These are phyloP conservation scores for Tarenaya hassleriana DNA, from an alignment of 345 rosid species.

Conservation along the genomic window DNA sequence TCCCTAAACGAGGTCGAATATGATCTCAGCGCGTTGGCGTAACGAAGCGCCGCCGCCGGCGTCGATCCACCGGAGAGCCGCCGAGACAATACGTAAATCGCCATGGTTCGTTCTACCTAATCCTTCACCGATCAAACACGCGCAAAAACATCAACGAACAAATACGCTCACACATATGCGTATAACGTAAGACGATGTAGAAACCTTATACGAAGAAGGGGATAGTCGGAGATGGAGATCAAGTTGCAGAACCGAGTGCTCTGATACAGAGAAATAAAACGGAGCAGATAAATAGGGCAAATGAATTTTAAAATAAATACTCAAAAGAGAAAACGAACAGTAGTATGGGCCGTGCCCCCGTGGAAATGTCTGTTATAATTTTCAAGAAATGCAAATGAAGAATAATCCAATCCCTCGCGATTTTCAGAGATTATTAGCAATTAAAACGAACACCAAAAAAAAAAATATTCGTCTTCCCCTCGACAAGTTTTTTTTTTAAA, in stretches of 20 bases:
- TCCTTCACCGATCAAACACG: constrained; percentile 17
- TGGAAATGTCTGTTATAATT: neutral
- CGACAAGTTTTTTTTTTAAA: too few relatives aligned
- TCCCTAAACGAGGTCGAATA: constrained; percentile 67
- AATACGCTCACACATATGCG: neutral
- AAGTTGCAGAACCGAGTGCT: constrained; percentile 1
- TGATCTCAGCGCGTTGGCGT: constrained; percentile 43
- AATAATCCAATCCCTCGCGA: too few relatives aligned
- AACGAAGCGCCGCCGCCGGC: constrained; percentile 38
- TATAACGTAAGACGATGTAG: neutral
- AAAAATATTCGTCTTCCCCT: too few relatives aligned
- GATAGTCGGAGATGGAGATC: constrained; percentile 23
- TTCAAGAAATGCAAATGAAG: too few relatives aligned
- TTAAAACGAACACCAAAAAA: too few relatives aligned
- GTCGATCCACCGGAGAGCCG: constrained; percentile 46
- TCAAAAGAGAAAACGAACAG: constrained; percentile 1
- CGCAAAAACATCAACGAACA: constrained; percentile 5
- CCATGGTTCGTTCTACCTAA: constrained; percentile 39
- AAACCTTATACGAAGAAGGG: constrained; percentile 17
- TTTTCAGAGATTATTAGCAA: too few relatives aligned
- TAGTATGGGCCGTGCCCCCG: constrained; percentile 6
- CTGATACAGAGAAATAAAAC: neutral
- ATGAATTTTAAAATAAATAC: neutral
- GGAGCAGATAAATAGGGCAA: constrained; percentile 17
- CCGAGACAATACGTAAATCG: constrained; percentile 47